Percentiles rank a stretch among this genome's conserved stretches.
These are phyloP conservation scores for Nothopassalora personata DNA, from an alignment of 2,329 filamentous ascomycete genomes.

Conservation along the genomic window DNA sequence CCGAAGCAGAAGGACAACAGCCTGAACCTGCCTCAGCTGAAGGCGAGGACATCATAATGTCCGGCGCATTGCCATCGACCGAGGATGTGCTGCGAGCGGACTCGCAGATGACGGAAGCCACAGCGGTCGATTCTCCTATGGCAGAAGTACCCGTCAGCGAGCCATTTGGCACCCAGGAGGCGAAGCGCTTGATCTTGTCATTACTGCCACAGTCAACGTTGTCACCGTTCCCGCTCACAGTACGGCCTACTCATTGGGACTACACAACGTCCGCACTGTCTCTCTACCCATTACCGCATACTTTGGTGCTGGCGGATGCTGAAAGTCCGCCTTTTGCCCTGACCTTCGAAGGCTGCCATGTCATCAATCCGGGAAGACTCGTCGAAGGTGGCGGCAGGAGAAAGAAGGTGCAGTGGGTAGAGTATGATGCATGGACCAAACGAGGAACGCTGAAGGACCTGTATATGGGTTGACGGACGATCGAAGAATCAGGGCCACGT, in stretches of 20 bases:
- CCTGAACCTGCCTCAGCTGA: slow-evolving; percentile 13
- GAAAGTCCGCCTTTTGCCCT: slow-evolving; percentile 77
- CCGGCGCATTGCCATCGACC: slow-evolving; percentile 26
- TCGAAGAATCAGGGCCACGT: background rate
- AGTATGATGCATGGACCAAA: slow-evolving; percentile 67
- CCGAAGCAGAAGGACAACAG: slow-evolving; percentile 25
- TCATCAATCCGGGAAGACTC: slow-evolving; percentile 83
- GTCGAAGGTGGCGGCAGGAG: slow-evolving; percentile 57
- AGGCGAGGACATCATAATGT: slow-evolving; percentile 25
- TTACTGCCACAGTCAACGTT: slow-evolving; percentile 86
- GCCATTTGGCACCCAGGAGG: slow-evolving; percentile 20
- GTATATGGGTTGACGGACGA: slow-evolving; percentile 25
- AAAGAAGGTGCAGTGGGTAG: slow-evolving; percentile 70
- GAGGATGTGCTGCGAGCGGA: slow-evolving; percentile 16
- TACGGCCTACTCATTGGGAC: slow-evolving; percentile 86
- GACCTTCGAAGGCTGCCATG: slow-evolving; percentile 91
- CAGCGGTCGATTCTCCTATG: slow-evolving; percentile 6
- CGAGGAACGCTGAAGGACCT: slow-evolving; percentile 60
- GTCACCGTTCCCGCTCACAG: slow-evolving; percentile 74
- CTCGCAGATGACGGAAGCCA: slow-evolving; percentile 14
- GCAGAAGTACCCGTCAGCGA: slow-evolving; percentile 10
- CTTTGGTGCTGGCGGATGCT: slow-evolving; percentile 74
- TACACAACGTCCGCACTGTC: slow-evolving; percentile 67
- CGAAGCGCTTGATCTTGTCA: slow-evolving; percentile 69
- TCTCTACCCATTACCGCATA: slow-evolving; percentile 82